A percentile compares a stretch with the other conserved stretches of the same genome.
Evolutionary conservation across 228 moss, liverwort and hornwort species (phyloP).

Genomic region (Sphagnum fallax): DNA sequence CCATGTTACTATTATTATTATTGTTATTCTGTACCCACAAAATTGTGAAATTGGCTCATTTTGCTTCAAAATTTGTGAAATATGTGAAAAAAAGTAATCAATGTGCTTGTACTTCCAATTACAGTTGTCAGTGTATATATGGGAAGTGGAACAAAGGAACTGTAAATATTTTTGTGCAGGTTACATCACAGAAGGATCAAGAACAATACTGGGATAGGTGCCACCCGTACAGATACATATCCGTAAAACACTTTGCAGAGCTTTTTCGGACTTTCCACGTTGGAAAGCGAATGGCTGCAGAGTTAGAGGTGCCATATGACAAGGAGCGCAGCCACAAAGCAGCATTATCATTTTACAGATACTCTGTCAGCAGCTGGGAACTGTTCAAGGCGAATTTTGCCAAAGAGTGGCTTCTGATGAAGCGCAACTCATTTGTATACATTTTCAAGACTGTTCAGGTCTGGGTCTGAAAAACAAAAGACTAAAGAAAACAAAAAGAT

Average conservation of each 20-base stretch:
- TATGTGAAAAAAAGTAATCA: neutral
- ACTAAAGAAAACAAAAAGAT: neutral
- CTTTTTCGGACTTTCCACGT: slow-evolving; percentile 47
- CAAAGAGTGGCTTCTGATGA: slow-evolving; percentile 61
- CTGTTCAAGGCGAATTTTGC: slow-evolving; percentile 59
- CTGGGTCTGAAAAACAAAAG: neutral
- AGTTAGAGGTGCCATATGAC: slow-evolving; percentile 47
- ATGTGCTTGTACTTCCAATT: neutral
- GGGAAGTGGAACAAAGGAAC: neutral
- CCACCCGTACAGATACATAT: slow-evolving; percentile 39
- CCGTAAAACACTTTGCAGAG: slow-evolving; percentile 58
- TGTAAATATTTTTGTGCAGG: slow-evolving; percentile 18
- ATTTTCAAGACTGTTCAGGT: slow-evolving; percentile 72
- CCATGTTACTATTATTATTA: neutral
- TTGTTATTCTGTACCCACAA: neutral
- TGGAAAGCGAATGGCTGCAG: slow-evolving; percentile 43
- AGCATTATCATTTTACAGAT: slow-evolving; percentile 59
- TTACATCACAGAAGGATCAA: slow-evolving; percentile 82
- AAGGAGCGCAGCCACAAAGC: slow-evolving; percentile 61
- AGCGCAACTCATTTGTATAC: slow-evolving; percentile 61
- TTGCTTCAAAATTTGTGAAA: neutral
- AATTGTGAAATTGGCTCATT: neutral
- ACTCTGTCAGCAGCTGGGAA: slow-evolving; percentile 53
- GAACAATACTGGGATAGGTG: slow-evolving; percentile 68
- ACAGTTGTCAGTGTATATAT: neutral